These are phyloP conservation scores for Puccinia sorghi DNA, from an alignment of 1,284 basidiomycete species.

Conservation along the genomic window DNA sequence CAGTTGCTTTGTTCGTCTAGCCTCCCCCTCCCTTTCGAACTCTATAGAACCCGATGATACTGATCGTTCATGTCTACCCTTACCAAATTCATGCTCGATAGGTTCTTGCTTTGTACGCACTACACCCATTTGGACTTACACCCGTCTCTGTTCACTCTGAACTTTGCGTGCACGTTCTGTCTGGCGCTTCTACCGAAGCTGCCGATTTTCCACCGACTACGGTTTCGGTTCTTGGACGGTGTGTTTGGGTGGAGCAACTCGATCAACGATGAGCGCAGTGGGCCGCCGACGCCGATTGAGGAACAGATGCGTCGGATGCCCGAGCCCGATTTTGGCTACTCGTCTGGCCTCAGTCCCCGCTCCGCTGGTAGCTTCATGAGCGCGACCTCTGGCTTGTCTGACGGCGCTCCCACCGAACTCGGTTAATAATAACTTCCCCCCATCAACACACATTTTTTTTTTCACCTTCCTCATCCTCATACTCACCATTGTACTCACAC, in stretches of 20 bases:
- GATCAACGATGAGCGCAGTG: conserved; percentile 38
- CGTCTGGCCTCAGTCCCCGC: conserved; percentile 17
- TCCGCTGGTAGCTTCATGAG: conserved; percentile 13
- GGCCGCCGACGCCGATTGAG: conserved; percentile 47
- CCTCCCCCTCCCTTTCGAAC: not conserved
- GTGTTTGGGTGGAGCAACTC: conserved; percentile 42
- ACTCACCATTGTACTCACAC: not conserved
- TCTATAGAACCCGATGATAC: no score
- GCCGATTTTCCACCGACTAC: conserved; percentile 68
- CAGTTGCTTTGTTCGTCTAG: conserved; percentile 79
- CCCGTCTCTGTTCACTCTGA: conserved; percentile 87
- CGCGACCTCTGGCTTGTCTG: not conserved
- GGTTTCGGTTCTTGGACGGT: conserved; percentile 53
- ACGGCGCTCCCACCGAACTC: not conserved
- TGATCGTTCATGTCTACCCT: conserved; percentile 5
- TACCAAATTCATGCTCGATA: conserved; percentile 57
- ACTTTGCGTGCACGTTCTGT: conserved; percentile 78
- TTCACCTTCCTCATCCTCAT: not conserved
- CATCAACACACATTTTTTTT: not conserved
- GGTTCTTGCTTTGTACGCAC: conserved; percentile 95
- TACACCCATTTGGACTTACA: conserved; percentile 84
- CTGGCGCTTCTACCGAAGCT: conserved; percentile 88
- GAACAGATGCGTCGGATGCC: conserved; percentile 42
- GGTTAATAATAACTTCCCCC: not conserved
- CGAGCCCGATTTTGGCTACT: conserved; percentile 37